phyloP scores from a whole-genome alignment of 2,329 filamentous ascomycete genomes.

The Pseudocercospora macadamiae region DNA sequence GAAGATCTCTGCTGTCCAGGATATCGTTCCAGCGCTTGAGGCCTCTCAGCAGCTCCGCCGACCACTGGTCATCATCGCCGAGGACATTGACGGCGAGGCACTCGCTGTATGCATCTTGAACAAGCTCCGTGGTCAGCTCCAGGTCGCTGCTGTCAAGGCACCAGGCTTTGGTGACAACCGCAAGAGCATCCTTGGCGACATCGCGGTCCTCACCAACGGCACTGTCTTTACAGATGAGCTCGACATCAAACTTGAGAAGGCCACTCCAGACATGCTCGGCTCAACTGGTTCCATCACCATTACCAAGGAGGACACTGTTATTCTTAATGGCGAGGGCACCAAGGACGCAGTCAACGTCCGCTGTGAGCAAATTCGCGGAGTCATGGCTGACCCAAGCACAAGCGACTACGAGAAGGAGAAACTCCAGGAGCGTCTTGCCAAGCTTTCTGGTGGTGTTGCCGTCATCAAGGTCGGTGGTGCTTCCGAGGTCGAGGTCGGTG shows the following conservation, averaged over 20 bases:
- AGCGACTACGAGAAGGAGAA: constrained; percentile 99
- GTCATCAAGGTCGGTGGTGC: constrained; percentile 99
- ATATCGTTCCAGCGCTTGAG: constrained; percentile 97
- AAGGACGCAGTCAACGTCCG: constrained; percentile 93
- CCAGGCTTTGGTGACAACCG: constrained; percentile 99
- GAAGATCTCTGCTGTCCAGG: constrained; percentile 99
- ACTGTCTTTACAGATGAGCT: constrained; percentile 98
- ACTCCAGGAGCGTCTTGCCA: constrained; percentile 98
- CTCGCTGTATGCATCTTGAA: constrained; percentile 99
- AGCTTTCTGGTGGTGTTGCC: constrained; percentile 97
- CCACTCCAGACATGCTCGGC: constrained; percentile 91
- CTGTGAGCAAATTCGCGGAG: constrained; percentile 98
- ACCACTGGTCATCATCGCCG: constrained; percentile 95
- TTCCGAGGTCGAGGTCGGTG: constrained; percentile 96
- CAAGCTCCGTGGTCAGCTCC: constrained; percentile 99
- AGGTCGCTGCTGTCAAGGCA: constrained; percentile 98
- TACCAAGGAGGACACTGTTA: constrained; percentile 99
- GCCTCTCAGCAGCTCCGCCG: constrained; percentile 93
- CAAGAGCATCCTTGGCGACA: constrained; percentile 98
- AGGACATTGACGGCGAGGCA: constrained; percentile 98
- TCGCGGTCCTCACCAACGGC: constrained; percentile 93
- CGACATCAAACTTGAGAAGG: constrained; percentile 98
- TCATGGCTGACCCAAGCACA: constrained; percentile 90
- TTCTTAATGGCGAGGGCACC: constrained; percentile 93
- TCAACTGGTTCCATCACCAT: constrained; percentile 98